Conservation (phyloP, 768 basidiomycete species). For the Phallus indusiatus region DNA sequence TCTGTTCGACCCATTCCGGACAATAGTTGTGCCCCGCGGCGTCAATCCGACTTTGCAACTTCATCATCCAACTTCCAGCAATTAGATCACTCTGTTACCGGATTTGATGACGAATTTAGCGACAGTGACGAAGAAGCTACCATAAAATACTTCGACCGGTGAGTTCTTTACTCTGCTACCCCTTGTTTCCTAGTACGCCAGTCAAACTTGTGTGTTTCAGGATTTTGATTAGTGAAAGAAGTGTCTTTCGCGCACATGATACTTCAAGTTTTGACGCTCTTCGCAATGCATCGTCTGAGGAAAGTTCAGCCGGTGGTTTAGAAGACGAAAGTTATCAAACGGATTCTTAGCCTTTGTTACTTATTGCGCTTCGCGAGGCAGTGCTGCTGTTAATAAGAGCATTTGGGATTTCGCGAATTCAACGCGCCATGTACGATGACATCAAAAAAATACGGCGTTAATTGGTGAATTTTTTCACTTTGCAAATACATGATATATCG, state of each 20-base stretch:
- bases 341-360: neutral
- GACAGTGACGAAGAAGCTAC: constrained; percentile 27
- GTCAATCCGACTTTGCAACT: neutral
- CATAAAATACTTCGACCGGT: constrained; percentile 69
- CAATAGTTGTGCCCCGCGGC: neutral
- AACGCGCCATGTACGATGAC: no score
- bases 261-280: constrained; percentile 21
- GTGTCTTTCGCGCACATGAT: constrained; percentile 33
- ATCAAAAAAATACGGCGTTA: no score
- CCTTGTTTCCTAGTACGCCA: constrained; percentile 3
- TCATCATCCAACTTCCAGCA: constrained; percentile 25
- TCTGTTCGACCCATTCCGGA: constrained; percentile 31
- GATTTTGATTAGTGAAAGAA: constrained; percentile 52
- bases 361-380: neutral
- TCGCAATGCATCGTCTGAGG: constrained; percentile 6
- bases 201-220: constrained; percentile 24
- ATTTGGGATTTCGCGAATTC: no score
- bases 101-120: constrained; percentile 17
- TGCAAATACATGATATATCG: no score
- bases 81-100: constrained; percentile 28
- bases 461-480: no score
- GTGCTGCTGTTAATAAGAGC: no score
- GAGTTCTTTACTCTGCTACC: constrained; percentile 16
- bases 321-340: neutral
- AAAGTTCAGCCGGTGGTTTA: neutral